These are phyloP conservation scores for Clathrus columnatus DNA, from an alignment of 768 basidiomycete genomes.

Conservation along the genomic window DNA sequence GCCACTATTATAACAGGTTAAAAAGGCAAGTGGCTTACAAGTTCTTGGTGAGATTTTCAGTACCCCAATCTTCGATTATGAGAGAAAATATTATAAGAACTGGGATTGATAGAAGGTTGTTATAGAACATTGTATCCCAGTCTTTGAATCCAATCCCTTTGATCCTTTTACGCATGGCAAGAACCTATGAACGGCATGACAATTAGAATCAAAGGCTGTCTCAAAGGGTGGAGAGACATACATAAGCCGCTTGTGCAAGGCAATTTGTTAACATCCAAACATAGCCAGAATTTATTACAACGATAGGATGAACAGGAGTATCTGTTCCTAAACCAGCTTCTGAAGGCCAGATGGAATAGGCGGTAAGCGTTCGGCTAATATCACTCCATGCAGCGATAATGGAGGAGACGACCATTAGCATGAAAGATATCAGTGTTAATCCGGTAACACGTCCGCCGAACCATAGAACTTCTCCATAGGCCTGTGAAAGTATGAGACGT, in stretches of 20 bases:
- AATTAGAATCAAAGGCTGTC: not conserved
- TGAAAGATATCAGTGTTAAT: conserved; percentile 81
- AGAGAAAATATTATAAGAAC: conserved; percentile 77
- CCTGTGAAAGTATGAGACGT: conserved; percentile 35
- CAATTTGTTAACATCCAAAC: conserved; percentile 97
- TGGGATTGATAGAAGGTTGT: conserved; percentile 92
- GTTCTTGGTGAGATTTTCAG: conserved; percentile 65
- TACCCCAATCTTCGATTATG: conserved; percentile 82
- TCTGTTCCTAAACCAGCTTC: conserved; percentile 22
- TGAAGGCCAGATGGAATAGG: conserved; percentile 15
- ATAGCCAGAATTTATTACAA: conserved; percentile 71
- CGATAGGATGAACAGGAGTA: conserved; percentile 38
- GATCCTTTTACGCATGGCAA: conserved; percentile 94
- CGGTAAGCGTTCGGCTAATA: conserved; percentile 40
- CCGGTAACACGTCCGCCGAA: conserved; percentile 85
- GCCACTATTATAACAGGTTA: conserved; percentile 1
- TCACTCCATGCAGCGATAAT: conserved; percentile 97
- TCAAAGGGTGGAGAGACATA: conserved; percentile 30
- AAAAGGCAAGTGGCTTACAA: conserved; percentile 57
- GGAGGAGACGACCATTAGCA: conserved; percentile 92
- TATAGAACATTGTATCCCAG: conserved; percentile 99
- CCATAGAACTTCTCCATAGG: conserved; percentile 97
- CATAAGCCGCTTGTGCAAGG: conserved; percentile 81
- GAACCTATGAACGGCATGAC: conserved; percentile 44
- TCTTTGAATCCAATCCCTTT: conserved; percentile 93